These are phyloP conservation scores for Termitomyces sp. DNA, from an alignment of 768 basidiomycete species.

Conservation along the genomic window DNA sequence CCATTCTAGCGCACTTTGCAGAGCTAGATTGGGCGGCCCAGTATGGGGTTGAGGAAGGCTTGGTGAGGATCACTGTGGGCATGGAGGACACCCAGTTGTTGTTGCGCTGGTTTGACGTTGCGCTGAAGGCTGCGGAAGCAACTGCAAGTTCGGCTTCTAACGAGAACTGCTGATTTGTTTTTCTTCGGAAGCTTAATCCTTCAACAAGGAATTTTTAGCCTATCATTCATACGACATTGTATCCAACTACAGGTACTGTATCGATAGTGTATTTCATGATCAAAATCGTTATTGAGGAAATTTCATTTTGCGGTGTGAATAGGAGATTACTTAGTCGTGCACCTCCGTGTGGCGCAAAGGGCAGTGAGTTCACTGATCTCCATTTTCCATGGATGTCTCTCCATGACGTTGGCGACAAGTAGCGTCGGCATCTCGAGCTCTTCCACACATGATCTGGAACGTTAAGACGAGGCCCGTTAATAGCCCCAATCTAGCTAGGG, in stretches of 20 bases:
- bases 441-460: not conserved
- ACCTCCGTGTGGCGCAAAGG: not conserved
- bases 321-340: too few species aligned
- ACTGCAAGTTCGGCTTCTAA: conserved; percentile 3
- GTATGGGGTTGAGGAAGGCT: conserved; percentile 77
- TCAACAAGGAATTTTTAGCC: conserved; percentile 25
- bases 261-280: not conserved
- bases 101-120: conserved; percentile 50
- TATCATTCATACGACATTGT: conserved; percentile 22
- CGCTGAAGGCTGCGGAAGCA: conserved; percentile 69
- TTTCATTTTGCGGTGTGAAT: not conserved
- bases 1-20: conserved; percentile 82
- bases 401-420: not conserved
- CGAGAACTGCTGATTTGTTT: not conserved
- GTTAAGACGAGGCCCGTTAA: not conserved
- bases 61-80: conserved; percentile 91
- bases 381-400: not conserved
- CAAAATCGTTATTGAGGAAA: not conserved
- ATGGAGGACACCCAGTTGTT: conserved; percentile 67
- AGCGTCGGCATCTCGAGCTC: not conserved
- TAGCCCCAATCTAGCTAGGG: not conserved
- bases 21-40: conserved; percentile 90
- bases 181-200: conserved; percentile 9
- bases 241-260: conserved; percentile 35
- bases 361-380: not conserved